phyloP scores from a whole-genome alignment of 176 grass and related monocot genomes.

The Oryza officinalis region DNA sequence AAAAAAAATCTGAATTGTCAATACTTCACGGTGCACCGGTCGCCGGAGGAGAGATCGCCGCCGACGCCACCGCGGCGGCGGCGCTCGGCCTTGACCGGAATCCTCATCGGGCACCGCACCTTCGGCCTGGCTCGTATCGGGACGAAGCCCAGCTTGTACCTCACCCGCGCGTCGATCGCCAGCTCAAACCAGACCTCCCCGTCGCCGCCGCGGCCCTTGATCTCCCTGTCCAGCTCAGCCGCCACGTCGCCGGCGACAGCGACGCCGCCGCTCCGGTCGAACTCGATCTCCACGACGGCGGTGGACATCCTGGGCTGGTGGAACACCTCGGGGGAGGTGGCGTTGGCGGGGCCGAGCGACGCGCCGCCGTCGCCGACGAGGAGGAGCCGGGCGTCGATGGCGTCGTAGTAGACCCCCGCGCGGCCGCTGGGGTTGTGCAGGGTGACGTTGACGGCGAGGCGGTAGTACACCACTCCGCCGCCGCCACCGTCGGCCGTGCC shows the following conservation, averaged over 20 bases:
- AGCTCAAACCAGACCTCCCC: background rate
- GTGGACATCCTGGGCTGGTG: conserved; percentile 34
- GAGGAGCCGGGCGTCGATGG: conserved; percentile 10
- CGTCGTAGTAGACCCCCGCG: conserved; percentile 46
- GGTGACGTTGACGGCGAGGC: conserved; percentile 22
- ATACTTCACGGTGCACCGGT: conserved; percentile 40
- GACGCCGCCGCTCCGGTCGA: conserved; percentile 16
- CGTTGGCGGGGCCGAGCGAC: conserved; percentile 36
- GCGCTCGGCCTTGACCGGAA: conserved; percentile 13
- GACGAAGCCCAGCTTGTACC: conserved; percentile 26
- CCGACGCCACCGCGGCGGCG: background rate
- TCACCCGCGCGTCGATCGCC: conserved; percentile 6
- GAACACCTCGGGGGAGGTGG: conserved; percentile 16
- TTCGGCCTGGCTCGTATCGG: conserved; percentile 31
- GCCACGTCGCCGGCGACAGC: background rate
- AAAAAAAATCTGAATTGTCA: background rate
- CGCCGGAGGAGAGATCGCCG: background rate
- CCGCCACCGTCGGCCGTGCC: background rate
- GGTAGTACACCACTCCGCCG: conserved; percentile 29
- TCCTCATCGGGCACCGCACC: background rate
- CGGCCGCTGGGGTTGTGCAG: conserved; percentile 45
- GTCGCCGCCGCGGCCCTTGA: background rate
- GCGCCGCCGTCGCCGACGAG: background rate
- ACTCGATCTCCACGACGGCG: conserved; percentile 27
- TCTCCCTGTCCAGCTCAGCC: background rate